Evolutionary conservation across 1,284 basidiomycete species (phyloP), one percentile per base, ranked within the genome.

Genomic region (Ceratobasidium sp.): DNA sequence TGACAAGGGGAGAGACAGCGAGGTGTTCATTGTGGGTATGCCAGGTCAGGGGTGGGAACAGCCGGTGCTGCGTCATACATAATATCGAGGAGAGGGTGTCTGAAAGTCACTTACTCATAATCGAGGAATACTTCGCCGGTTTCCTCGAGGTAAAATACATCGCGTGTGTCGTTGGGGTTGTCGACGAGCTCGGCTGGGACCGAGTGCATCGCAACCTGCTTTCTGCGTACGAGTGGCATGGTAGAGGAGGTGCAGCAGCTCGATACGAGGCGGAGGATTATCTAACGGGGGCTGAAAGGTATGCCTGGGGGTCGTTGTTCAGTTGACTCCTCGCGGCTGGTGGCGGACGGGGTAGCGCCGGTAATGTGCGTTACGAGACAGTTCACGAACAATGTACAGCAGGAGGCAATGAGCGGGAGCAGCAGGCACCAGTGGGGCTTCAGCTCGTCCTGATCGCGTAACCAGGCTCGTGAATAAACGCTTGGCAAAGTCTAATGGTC

Each of bases 81-180:
- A 64, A 25, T n/a, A n/a, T 41, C 49, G 59, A 29, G 62, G 42
- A 50, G 57, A 53, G 33, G 33, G 33, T 36, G 33, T 36, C 33
- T 36, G 33, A 36, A 36, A 36, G 59, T 59, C 13, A 84, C 90
- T 77, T 76, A 95, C 93, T 96, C 93, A 77, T 96, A 97, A 75
- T 88, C 88, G 73, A 93, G 87, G 77, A 98, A 98, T 77, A 97
- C 90, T 84, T 98, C 95, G 74, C 94, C 95, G 2, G 95, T 97
- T 78, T 93, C 87, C 71, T 87, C 81, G 76, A 98, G 87, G 81
- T 91, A 94, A 80, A 87, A 97, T 77, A 95, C 93, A 75, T 90
- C 86, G 76, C 82, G 87, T 78, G 82, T 81, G 54, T 84, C 84
- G 80, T 87, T 84, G 56, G 83, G 78, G 78, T 85, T 82, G 73